A percentile compares a stretch with the other conserved stretches of the same genome.
Conservation (phyloP, 148 eudicot species). For the Euryodendron excelsum region DNA sequence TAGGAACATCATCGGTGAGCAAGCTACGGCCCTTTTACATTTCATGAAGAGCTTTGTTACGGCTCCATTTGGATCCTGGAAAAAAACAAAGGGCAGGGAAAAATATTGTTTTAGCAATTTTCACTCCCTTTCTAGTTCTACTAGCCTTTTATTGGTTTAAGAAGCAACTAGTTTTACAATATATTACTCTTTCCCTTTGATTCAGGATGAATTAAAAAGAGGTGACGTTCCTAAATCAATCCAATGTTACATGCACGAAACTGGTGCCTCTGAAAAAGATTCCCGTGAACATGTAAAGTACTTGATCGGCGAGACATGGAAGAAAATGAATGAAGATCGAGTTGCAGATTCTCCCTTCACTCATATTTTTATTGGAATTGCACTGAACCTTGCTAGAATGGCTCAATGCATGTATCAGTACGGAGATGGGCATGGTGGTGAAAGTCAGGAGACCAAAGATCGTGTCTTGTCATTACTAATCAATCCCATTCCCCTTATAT, state of each 20-base stretch:
- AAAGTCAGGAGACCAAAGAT: not conserved
- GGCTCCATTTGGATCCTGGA: not conserved
- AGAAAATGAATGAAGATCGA: constrained; percentile 25
- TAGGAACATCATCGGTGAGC: constrained; percentile 29
- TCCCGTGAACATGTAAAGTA: constrained; percentile 17
- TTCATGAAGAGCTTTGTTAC: not conserved
- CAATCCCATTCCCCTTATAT: constrained; percentile 7
- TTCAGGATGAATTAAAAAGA: constrained; percentile 32
- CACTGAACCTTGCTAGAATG: constrained; percentile 20
- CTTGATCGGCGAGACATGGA: constrained; percentile 26
- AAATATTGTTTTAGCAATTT: not conserved
- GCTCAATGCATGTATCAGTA: constrained; percentile 22
- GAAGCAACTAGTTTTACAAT: not conserved
- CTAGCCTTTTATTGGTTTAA: not conserved
- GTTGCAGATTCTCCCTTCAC: not conserved
- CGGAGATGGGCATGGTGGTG: constrained; percentile 26
- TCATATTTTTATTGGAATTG: not conserved
- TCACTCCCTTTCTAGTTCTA: not conserved
- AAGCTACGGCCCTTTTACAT: not conserved
- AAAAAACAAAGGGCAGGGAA: not conserved
- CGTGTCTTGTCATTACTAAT: constrained; percentile 13
- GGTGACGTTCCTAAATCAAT: constrained; percentile 29
- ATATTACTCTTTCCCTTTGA: not conserved
- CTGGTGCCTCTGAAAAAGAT: constrained; percentile 15
- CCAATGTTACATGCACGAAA: constrained; percentile 33